Base-by-base conservation (phyloP, 805 yeast genomes). In the Myxozyma kluyveri region DNA sequence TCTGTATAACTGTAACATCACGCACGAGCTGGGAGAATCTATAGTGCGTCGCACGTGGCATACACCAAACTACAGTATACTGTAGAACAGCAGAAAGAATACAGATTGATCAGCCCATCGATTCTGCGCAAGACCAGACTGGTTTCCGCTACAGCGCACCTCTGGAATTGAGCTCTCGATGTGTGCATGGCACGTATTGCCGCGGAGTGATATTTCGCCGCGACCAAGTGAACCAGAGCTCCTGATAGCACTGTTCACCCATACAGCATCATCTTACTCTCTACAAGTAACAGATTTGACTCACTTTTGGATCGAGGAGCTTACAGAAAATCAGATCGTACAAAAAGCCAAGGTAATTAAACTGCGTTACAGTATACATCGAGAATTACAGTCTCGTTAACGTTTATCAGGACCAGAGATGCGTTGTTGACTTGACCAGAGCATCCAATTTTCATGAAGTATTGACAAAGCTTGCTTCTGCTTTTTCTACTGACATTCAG, bases 251-350 rank as follows among this genome's bases (percentile, higher is more conserved):
- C 39, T 36, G n/a, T 51, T 51, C 19, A 19, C 19, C 18, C 17
- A 27, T n/a, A 33, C 47, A 2, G 39, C 27, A 21, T 6, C 36
- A n/a, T 23, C 44, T 10, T 54, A 54, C 32, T 37, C 50, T 6
- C 45, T 54, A 5, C 33, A 21, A 6, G 53, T 56, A 18, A 53
- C 60, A 35, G 60, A 56, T 45, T 49, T 56, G 22, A 26, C 35
- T 10, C 38, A 26, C 12, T n/a, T 40, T 14, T 56, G 59, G 58
- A 24, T 37, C 29, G 60, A 56, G 31, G 6, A 29, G 18, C 47
- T 42, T 3, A 27, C 42, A 10, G 27, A 26, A 35, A 36, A 29
- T 4, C 49, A 45, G 7, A 48, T 56, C 4, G 21, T 36, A 5
- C 21, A 19, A 4, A 50, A 57, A 12, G 59, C 57, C 12, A 12